Base-by-base conservation (phyloP, 257 asterid species). In the Perilla frutescens region DNA sequence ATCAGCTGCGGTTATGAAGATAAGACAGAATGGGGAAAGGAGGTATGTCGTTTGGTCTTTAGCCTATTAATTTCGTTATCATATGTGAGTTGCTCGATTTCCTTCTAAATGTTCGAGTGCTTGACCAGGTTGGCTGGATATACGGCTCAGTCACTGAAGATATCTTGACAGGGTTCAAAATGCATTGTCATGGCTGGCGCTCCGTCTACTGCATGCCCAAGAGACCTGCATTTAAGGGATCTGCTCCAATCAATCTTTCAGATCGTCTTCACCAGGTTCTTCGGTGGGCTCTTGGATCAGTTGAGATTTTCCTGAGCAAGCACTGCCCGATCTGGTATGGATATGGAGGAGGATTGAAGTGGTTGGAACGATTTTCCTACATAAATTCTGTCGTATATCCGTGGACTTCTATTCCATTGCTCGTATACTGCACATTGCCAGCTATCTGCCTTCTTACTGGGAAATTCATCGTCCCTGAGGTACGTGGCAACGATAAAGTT, bases 111-210 rank as follows among this genome's bases (percentile, higher is more conserved):
- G 3, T 62, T 53, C 7, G 3, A 32, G 44, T 68, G 31, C 26
- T 48, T 53, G 51, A 82, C 66, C 76, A 93, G 98, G 97, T 93
- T 56, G 98, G 98, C 51, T 93, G 98, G 98, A 93, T 89, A 43
- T 93, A 93, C 54, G 98, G 98, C 71, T 92, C 97, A 0, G 97
- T 91, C 55, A 92, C 98, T 1, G 98, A 92, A 82, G 97, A 92
- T 84, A 92, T 92, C 79, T 76, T 92, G 81, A 92, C 98, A 11
- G 98, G 98, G 55, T 92, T 92, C 86, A 92, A 92, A 82, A 92
- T 92, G 98, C 98, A 92, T 68, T 90, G 97, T 66, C 98, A 87
- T 69, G 98, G 97, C 31, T 92, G 98, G 98, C 86, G 98, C 48
- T 92, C 98, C 0, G 98, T 92, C 68, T 92, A 92, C 81, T 92